Percentiles rank a stretch among this genome's conserved stretches.
These are phyloP conservation scores for Porcisia deanei DNA, from an alignment of 208 protist species.

Conservation along the genomic window DNA sequence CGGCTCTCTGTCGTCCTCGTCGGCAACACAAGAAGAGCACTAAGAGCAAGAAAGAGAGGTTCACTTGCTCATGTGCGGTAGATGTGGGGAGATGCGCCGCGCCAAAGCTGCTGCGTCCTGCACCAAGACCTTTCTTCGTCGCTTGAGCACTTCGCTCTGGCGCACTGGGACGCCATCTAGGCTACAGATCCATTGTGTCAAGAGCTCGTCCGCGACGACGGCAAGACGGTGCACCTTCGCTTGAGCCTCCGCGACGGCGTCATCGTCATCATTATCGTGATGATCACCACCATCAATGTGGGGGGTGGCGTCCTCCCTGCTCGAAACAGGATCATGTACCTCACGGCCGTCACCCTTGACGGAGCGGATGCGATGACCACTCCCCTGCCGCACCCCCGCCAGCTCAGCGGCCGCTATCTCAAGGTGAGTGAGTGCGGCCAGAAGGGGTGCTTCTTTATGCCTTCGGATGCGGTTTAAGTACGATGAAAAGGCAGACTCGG, in stretches of 20 bases:
- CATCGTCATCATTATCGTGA: background rate
- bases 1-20: background rate
- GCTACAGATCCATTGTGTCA: slow-evolving; percentile 68
- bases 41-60: too few species aligned
- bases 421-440: slow-evolving; percentile 37
- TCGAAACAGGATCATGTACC: background rate
- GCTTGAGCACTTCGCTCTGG: slow-evolving; percentile 39
- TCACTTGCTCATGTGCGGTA: slow-evolving; percentile 9
- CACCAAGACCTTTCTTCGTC: slow-evolving; percentile 46
- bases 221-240: slow-evolving; percentile 33
- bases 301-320: background rate
- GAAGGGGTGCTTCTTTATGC: slow-evolving; percentile 43
- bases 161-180: slow-evolving; percentile 63
- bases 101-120: slow-evolving; percentile 32
- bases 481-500: slow-evolving; percentile 46
- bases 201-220: slow-evolving; percentile 64
- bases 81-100: slow-evolving; percentile 42
- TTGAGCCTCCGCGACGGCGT: slow-evolving; percentile 15
- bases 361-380: background rate
- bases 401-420: slow-evolving; percentile 19
- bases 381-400: background rate
- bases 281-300: slow-evolving; percentile 4
- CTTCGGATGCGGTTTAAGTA: slow-evolving; percentile 37
- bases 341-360: background rate
- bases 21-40: background rate